These are phyloP conservation scores for Penicillium sp. DNA, from an alignment of 2,329 filamentous ascomycete genomes.

Conservation along the genomic window DNA sequence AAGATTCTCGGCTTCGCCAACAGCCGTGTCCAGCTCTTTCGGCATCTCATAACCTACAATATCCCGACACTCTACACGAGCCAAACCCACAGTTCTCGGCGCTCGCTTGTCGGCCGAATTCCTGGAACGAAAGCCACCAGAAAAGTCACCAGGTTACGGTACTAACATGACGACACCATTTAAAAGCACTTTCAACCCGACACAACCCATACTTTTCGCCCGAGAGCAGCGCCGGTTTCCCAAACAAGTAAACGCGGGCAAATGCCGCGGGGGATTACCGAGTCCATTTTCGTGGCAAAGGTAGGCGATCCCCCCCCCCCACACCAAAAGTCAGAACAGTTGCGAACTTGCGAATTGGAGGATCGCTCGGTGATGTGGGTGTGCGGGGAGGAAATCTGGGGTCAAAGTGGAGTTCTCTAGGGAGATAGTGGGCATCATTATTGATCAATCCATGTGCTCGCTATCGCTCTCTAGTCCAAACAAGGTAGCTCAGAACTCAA, in stretches of 20 bases:
- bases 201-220: not conserved
- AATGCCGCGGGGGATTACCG: slow-evolving; percentile 16
- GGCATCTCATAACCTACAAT: not conserved
- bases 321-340: not conserved
- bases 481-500: not conserved
- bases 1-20: not conserved
- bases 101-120: not conserved
- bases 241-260: slow-evolving; percentile 6
- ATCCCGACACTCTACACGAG: not conserved
- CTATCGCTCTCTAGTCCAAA: not conserved
- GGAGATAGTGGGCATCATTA: slow-evolving; percentile 2
- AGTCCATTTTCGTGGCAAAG: slow-evolving; percentile 15
- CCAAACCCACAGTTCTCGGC: not conserved
- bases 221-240: not conserved
- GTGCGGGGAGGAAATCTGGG: slow-evolving; percentile 23
- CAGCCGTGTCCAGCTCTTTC: not conserved
- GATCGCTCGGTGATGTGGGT: not conserved
- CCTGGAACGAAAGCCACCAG: not conserved
- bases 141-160: not conserved
- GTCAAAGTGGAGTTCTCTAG: slow-evolving; percentile 15
- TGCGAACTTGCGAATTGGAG: slow-evolving; percentile 3
- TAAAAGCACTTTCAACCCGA: not conserved
- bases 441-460: slow-evolving; percentile 1
- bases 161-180: slow-evolving; percentile 3
- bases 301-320: slow-evolving; percentile 11